These are phyloP conservation scores for Halenospora varia DNA, from an alignment of 495 filamentous ascomycete species.

Conservation along the genomic window DNA sequence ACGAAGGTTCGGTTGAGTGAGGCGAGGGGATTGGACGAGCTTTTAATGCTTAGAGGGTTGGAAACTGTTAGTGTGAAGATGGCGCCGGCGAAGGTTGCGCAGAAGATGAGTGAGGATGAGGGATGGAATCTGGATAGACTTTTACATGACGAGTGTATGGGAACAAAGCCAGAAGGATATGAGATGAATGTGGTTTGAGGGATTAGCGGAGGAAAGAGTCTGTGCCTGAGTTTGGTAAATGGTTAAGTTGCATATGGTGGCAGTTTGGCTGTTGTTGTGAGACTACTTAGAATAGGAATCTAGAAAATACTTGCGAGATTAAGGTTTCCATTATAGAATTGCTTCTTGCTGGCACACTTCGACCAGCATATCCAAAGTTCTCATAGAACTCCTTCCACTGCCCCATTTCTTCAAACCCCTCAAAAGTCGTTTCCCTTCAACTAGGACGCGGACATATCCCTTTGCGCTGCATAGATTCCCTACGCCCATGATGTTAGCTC, in stretches of 20 bases:
- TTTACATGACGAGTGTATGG: too few relatives aligned
- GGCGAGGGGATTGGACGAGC: neutral
- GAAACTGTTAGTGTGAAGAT: neutral
- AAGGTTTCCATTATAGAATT: too few relatives aligned
- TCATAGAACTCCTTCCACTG: neutral
- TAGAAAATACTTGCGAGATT: too few relatives aligned
- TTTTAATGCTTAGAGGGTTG: neutral
- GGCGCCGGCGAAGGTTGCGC: neutral
- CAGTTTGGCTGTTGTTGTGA: too few relatives aligned
- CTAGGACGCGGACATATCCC: constrained; percentile 38
- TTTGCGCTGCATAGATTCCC: constrained; percentile 43
- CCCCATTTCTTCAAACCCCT: constrained; percentile 25
- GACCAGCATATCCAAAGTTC: constrained; percentile 4
- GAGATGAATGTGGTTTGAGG: too few relatives aligned
- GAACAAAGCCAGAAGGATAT: too few relatives aligned
- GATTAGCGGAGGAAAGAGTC: too few relatives aligned
- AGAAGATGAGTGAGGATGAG: neutral
- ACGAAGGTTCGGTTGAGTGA: neutral
- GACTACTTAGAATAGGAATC: too few relatives aligned
- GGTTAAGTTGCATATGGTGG: too few relatives aligned
- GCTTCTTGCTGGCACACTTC: constrained; percentile 6
- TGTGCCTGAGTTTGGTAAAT: too few relatives aligned
- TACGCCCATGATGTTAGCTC: constrained; percentile 42
- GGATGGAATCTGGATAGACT: neutral
- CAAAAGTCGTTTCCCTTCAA: constrained; percentile 40